phyloP scores from a whole-genome alignment of 352 stramenopile species.

The Phytophthora pinifolia region DNA sequence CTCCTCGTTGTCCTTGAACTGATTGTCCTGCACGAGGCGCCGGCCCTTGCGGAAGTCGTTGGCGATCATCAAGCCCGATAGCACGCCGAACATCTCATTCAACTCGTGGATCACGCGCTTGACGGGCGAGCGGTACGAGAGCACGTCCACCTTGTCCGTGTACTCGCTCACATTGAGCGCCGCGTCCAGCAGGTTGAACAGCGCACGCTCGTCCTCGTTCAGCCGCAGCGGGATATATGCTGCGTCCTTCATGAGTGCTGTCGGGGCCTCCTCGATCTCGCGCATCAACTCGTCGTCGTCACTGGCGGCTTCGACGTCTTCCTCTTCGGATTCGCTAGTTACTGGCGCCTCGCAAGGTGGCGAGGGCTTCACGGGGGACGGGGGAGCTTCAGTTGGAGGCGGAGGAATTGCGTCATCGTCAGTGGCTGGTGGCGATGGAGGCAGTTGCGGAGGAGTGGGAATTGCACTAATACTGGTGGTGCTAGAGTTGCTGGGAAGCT shows the following conservation, averaged over 20 bases:
- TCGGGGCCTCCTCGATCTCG: slow-evolving; percentile 31
- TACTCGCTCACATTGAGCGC: slow-evolving; percentile 90
- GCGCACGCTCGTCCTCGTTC: slow-evolving; percentile 57
- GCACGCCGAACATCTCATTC: slow-evolving; percentile 59
- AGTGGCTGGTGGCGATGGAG: slow-evolving; percentile 1
- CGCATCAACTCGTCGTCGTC: slow-evolving; percentile 37
- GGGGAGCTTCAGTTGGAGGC: neutral
- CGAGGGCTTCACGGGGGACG: slow-evolving; percentile 13
- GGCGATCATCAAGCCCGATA: slow-evolving; percentile 62
- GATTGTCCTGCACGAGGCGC: slow-evolving; percentile 50
- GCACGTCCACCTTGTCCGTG: slow-evolving; percentile 92
- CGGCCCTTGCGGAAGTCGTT: slow-evolving; percentile 66
- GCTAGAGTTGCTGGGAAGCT: slow-evolving; percentile 19
- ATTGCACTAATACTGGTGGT: neutral
- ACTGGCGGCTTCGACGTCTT: slow-evolving; percentile 8
- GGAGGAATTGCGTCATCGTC: slow-evolving; percentile 2
- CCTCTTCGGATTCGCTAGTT: slow-evolving; percentile 34
- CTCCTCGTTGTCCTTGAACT: slow-evolving; percentile 74
- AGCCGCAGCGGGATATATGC: slow-evolving; percentile 73
- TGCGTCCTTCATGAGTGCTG: slow-evolving; percentile 36
- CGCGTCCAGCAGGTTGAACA: slow-evolving; percentile 80
- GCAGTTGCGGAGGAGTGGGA: neutral
- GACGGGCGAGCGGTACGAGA: slow-evolving; percentile 65
- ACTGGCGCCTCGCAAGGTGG: slow-evolving; percentile 11
- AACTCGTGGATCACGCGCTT: slow-evolving; percentile 79